Evolutionary conservation across 257 asterid genomes (phyloP).

Genomic region (Solanum lycopersicoides): DNA sequence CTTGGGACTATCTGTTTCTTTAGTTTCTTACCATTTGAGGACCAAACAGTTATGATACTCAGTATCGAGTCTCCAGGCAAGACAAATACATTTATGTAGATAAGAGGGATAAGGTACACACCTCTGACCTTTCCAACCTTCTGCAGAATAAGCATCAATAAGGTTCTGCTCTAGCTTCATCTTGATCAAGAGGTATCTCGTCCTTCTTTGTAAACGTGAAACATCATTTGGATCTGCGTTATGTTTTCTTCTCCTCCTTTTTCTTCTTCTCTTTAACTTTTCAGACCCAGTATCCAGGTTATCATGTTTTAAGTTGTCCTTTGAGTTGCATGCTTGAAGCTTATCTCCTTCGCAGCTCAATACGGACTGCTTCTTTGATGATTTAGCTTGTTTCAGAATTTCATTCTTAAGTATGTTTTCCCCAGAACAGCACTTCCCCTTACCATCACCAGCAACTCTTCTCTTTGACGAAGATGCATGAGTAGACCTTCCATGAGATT

Average conservation of each 20-base stretch:
- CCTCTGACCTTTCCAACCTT: slow-evolving; percentile 99
- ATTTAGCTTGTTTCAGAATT: slow-evolving; percentile 31
- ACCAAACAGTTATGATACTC: not conserved
- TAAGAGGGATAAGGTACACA: slow-evolving; percentile 16
- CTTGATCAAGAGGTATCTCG: slow-evolving; percentile 72
- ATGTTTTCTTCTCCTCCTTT: slow-evolving; percentile 42
- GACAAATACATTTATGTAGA: not conserved
- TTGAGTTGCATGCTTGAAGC: not conserved
- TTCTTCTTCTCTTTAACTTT: slow-evolving; percentile 32
- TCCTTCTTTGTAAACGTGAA: slow-evolving; percentile 78
- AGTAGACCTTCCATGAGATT: slow-evolving; percentile 11
- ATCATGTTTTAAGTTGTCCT: slow-evolving; percentile 13
- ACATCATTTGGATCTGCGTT: slow-evolving; percentile 71
- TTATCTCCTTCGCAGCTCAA: slow-evolving; percentile 24
- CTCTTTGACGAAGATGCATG: slow-evolving; percentile 17
- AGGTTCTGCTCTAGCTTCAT: slow-evolving; percentile 94
- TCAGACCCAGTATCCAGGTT: slow-evolving; percentile 21
- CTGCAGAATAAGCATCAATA: slow-evolving; percentile 89
- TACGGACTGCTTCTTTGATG: slow-evolving; percentile 32
- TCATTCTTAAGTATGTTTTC: slow-evolving; percentile 37
- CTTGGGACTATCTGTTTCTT: not conserved
- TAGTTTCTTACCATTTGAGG: not conserved
- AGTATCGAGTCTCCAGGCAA: not conserved
- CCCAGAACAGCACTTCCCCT: slow-evolving; percentile 19
- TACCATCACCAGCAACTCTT: slow-evolving; percentile 21